A percentile compares a stretch with the other conserved stretches of the same genome.
These are phyloP conservation scores for Leccinum aurantiacum DNA, from an alignment of 768 basidiomycete genomes.

Conservation along the genomic window DNA sequence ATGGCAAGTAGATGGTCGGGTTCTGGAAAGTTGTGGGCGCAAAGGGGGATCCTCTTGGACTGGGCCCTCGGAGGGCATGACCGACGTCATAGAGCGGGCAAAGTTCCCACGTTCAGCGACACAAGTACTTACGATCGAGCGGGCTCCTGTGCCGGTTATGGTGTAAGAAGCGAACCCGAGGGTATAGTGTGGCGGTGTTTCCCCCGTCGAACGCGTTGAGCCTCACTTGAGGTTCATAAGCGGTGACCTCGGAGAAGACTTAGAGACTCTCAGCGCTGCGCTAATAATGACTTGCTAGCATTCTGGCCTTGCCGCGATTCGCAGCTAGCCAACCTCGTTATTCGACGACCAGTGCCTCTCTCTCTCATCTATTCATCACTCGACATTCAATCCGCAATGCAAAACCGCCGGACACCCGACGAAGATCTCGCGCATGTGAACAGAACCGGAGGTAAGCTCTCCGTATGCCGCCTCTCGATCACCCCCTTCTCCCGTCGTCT, in stretches of 20 bases:
- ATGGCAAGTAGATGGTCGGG: too few species aligned
- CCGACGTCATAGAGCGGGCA: background rate
- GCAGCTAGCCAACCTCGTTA: too few species aligned
- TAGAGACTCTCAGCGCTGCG: constrained; percentile 9
- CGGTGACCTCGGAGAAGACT: too few species aligned
- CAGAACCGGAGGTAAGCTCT: constrained; percentile 29
- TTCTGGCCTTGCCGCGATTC: too few species aligned
- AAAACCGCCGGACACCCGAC: constrained; percentile 20
- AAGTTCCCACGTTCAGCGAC: background rate
- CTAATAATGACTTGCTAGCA: background rate
- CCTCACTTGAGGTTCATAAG: too few species aligned
- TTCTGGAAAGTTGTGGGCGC: background rate
- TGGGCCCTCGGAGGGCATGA: background rate
- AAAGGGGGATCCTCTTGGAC: background rate
- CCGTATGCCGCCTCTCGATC: constrained; percentile 14
- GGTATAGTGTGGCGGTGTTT: constrained; percentile 5
- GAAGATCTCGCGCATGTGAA: constrained; percentile 13
- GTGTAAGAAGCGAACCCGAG: background rate
- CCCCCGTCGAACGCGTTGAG: background rate
- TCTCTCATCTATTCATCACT: constrained; percentile 7
- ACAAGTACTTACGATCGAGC: background rate
- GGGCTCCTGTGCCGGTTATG: constrained; percentile 9
- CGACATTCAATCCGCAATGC: constrained; percentile 22
- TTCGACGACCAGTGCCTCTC: background rate
- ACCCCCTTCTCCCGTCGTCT: constrained; percentile 8